These are phyloP conservation scores for Xylaria intraflava DNA, from an alignment of 495 filamentous ascomycete genomes.

Conservation along the genomic window DNA sequence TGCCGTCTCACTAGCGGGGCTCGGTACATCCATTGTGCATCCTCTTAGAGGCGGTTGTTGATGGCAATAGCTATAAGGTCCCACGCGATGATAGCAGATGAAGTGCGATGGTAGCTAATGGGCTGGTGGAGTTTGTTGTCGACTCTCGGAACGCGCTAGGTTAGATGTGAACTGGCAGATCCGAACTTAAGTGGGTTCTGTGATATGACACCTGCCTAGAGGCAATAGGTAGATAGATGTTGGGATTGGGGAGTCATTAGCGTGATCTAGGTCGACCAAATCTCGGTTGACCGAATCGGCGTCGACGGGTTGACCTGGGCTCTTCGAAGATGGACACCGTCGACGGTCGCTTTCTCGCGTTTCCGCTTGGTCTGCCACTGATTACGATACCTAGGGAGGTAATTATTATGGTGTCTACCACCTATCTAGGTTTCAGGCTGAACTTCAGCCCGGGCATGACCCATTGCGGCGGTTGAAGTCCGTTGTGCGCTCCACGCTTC, in stretches of 20 bases:
- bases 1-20: slow-evolving; percentile 1
- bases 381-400: no score
- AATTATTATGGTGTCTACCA: no score
- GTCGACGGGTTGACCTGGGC: no score
- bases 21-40: background rate
- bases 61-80: background rate
- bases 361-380: no score
- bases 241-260: no score
- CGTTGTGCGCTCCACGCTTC: slow-evolving; percentile 1
- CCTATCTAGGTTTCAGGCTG: background rate
- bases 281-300: no score
- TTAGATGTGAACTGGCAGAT: no score
- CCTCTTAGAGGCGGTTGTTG: background rate
- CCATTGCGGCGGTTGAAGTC: slow-evolving; percentile 9
- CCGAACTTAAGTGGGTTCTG: background rate
- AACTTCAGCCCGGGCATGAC: slow-evolving; percentile 1
- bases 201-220: background rate
- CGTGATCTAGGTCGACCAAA: no score
- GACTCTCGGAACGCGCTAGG: no score
- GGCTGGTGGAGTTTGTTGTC: slow-evolving; percentile 1
- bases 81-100: background rate
- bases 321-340: no score
- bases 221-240: no score
- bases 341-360: no score
- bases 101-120: background rate